Percentiles rank a stretch among this genome's conserved stretches.
Evolutionary conservation across 805 yeast species (phyloP).

Genomic region (Monosporozyma servazzii): DNA sequence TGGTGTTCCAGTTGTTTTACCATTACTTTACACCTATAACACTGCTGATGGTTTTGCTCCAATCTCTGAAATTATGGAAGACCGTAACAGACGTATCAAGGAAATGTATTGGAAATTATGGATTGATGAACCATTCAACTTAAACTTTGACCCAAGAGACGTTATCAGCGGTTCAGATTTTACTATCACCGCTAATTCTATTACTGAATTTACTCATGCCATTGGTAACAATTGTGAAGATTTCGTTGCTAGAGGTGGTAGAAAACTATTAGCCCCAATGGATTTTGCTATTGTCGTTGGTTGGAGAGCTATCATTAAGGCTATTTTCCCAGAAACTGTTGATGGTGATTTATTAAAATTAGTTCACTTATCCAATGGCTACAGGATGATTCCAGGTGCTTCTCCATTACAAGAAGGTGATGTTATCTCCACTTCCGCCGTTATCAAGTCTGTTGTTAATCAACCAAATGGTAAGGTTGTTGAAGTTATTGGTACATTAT

Average conservation of each 20-base stretch:
- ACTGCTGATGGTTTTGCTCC: conserved; percentile 94
- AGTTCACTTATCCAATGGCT: conserved; percentile 92
- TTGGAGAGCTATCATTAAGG: conserved; percentile 95
- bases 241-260: conserved; percentile 80
- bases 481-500: conserved; percentile 84
- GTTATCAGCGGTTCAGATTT: conserved; percentile 63
- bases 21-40: conserved; percentile 67
- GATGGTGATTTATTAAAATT: conserved; percentile 93
- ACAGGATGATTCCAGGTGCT: conserved; percentile 87
- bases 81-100: conserved; percentile 87
- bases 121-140: conserved; percentile 62
- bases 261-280: conserved; percentile 89
- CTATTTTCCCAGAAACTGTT: conserved; percentile 92
- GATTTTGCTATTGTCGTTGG: conserved; percentile 98
- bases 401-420: conserved; percentile 84
- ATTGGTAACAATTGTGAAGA: conserved; percentile 97
- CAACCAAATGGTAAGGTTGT: conserved; percentile 92
- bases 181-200: conserved; percentile 62
- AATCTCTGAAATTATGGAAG: conserved; percentile 79
- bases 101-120: conserved; percentile 95
- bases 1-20: conserved; percentile 61
- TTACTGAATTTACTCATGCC: conserved; percentile 91
- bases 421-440: conserved; percentile 71
- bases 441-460: conserved; percentile 79
- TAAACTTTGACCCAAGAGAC: conserved; percentile 59